Percentiles rank a stretch among this genome's conserved stretches.
phyloP scores from a whole-genome alignment of 163 green algal species.

The Volvox carteri region DNA sequence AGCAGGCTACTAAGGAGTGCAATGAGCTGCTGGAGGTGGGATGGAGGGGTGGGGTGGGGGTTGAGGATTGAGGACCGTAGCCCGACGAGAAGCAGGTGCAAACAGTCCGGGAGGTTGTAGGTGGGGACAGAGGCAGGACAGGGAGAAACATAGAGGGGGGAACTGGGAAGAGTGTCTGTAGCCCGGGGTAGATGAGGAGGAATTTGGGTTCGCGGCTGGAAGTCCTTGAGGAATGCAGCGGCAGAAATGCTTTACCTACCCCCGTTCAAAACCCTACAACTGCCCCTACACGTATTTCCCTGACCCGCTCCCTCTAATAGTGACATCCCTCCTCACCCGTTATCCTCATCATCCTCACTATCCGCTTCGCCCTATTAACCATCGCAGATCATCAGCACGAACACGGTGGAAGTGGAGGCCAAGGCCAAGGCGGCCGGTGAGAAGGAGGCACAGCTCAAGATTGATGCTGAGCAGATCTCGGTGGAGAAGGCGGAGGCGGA shows the following conservation, averaged over 20 bases:
- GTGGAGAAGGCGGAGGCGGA: constrained; percentile 90
- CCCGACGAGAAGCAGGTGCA: too few relatives aligned
- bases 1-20: constrained; percentile 85
- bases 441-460: constrained; percentile 87
- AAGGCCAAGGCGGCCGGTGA: constrained; percentile 81
- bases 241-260: too few relatives aligned
- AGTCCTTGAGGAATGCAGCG: too few relatives aligned
- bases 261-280: too few relatives aligned
- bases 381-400: constrained; percentile 83
- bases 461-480: constrained; percentile 71
- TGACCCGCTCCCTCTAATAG: too few relatives aligned
- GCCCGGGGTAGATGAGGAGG: too few relatives aligned
- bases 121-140: not conserved
- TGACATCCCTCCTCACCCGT: too few relatives aligned
- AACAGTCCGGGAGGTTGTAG: too few relatives aligned
- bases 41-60: not conserved
- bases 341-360: not conserved
- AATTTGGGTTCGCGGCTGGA: not conserved
- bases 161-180: not conserved
- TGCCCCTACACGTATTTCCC: too few relatives aligned
- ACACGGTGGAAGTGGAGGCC: constrained; percentile 84
- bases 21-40: constrained; percentile 84
- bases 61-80: too few relatives aligned
- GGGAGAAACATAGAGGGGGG: not conserved
- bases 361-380: not conserved